Percentiles rank a stretch among this genome's conserved stretches.
These are phyloP conservation scores for Tuber borchii DNA, from an alignment of 495 filamentous ascomycete species.

Conservation along the genomic window DNA sequence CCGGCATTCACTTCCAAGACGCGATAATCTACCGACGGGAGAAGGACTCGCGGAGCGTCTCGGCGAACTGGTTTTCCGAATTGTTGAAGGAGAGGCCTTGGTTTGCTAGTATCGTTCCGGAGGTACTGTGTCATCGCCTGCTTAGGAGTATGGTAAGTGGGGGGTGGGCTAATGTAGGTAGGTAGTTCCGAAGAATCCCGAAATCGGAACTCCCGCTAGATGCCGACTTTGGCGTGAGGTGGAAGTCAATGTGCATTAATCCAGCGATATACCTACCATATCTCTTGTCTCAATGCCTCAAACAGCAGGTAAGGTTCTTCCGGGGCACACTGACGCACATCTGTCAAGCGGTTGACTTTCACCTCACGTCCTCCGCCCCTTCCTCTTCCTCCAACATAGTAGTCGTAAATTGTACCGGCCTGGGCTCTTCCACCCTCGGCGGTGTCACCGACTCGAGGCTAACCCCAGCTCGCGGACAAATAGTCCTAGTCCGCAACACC, in stretches of 20 bases:
- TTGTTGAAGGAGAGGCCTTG: slow-evolving; percentile 67
- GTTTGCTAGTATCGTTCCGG: slow-evolving; percentile 70
- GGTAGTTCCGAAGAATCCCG: slow-evolving; percentile 52
- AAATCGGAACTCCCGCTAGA: slow-evolving; percentile 53
- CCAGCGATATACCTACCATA: slow-evolving; percentile 79
- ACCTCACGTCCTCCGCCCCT: slow-evolving; percentile 47
- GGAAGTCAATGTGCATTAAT: slow-evolving; percentile 87
- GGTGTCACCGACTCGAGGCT: slow-evolving; percentile 74
- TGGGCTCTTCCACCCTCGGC: slow-evolving; percentile 65
- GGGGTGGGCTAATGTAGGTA: neutral
- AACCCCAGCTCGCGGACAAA: slow-evolving; percentile 75
- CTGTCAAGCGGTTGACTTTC: slow-evolving; percentile 58
- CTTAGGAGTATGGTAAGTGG: too few relatives aligned
- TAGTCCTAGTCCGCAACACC: slow-evolving; percentile 80
- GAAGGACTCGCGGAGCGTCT: slow-evolving; percentile 51
- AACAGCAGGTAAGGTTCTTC: slow-evolving; percentile 59
- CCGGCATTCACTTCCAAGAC: slow-evolving; percentile 81
- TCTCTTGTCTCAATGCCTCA: slow-evolving; percentile 68
- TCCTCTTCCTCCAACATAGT: slow-evolving; percentile 57
- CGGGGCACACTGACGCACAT: slow-evolving; percentile 61
- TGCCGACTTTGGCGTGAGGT: slow-evolving; percentile 61
- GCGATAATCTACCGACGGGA: slow-evolving; percentile 57
- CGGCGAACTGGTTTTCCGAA: slow-evolving; percentile 52
- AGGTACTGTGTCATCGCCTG: slow-evolving; percentile 47
- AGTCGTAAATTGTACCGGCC: slow-evolving; percentile 80